A percentile compares a stretch with the other conserved stretches of the same genome.
phyloP scores from a whole-genome alignment of 371 early-diverging fungal species.

The Actinomucor elegans region DNA sequence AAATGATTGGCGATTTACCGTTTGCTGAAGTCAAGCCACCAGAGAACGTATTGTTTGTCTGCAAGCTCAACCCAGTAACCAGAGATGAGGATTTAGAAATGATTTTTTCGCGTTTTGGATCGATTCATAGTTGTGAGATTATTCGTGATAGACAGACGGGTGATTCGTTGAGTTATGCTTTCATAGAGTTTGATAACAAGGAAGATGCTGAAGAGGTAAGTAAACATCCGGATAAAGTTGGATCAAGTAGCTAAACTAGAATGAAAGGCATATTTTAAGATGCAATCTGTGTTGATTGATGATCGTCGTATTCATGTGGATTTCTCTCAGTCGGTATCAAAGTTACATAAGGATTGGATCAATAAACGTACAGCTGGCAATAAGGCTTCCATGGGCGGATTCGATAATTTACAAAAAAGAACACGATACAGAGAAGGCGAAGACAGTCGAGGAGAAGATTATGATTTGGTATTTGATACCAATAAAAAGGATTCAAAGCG shows the following conservation, averaged over 20 bases:
- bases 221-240: background rate
- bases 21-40: conserved; percentile 97
- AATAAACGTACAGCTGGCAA: conserved; percentile 43
- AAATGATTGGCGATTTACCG: conserved; percentile 97
- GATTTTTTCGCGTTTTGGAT: conserved; percentile 94
- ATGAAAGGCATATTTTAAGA: conserved; percentile 80
- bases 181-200: conserved; percentile 92
- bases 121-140: conserved; percentile 87
- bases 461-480: conserved; percentile 49
- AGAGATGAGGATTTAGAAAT: conserved; percentile 89
- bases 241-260: background rate
- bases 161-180: conserved; percentile 91
- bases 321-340: conserved; percentile 95
- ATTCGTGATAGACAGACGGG: conserved; percentile 86
- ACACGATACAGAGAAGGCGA: conserved; percentile 45
- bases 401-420: conserved; percentile 50
- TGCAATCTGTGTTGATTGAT: conserved; percentile 93
- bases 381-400: conserved; percentile 52
- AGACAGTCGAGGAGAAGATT: conserved; percentile 21
- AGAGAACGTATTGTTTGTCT: conserved; percentile 96
- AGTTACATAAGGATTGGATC: conserved; percentile 78
- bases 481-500: conserved; percentile 22
- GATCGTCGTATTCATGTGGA: conserved; percentile 97
- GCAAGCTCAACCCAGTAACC: conserved; percentile 93
- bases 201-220: conserved; percentile 82